Evolutionary conservation across 1,139 yeast genomes (phyloP).

Genomic region (Pneumocystis canis): DNA sequence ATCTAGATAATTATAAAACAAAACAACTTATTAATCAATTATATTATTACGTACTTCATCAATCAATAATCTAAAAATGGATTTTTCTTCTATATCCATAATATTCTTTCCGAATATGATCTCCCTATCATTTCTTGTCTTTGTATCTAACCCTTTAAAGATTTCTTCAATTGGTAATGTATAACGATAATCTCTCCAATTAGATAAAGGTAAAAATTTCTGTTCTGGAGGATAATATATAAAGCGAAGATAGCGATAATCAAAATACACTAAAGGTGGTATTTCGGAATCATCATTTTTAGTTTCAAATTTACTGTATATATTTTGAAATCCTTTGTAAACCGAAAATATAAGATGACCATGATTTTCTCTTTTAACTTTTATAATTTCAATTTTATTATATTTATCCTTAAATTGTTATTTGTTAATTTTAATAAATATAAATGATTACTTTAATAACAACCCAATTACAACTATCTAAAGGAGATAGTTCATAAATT

Average conservation of each 20-base stretch:
- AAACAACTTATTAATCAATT: not conserved
- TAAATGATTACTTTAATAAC: conserved; percentile 44
- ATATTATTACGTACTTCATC: conserved; percentile 45
- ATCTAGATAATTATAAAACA: not conserved
- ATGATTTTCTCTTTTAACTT: conserved; percentile 39
- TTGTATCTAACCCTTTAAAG: conserved; percentile 58
- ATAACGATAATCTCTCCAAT: conserved; percentile 79
- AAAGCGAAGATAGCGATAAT: conserved; percentile 69
- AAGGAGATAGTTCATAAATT: conserved; percentile 49
- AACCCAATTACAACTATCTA: conserved; percentile 83
- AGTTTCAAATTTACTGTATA: conserved; percentile 24
- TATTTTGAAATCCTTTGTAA: conserved; percentile 31
- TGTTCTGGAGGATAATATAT: conserved; percentile 79
- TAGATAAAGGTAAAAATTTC: conserved; percentile 64
- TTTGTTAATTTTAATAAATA: not conserved
- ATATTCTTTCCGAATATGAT: conserved; percentile 64
- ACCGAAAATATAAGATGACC: conserved; percentile 61
- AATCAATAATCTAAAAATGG: conserved; percentile 46
- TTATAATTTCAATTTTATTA: conserved; percentile 60
- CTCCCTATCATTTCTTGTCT: conserved; percentile 50
- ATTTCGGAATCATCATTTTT: conserved; percentile 34
- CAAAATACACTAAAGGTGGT: conserved; percentile 55
- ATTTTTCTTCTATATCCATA: conserved; percentile 62
- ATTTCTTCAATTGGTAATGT: conserved; percentile 35
- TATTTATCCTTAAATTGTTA: conserved; percentile 42